Base-by-base conservation (phyloP, 2,329 filamentous ascomycete genomes). In the Claviceps paspali region DNA sequence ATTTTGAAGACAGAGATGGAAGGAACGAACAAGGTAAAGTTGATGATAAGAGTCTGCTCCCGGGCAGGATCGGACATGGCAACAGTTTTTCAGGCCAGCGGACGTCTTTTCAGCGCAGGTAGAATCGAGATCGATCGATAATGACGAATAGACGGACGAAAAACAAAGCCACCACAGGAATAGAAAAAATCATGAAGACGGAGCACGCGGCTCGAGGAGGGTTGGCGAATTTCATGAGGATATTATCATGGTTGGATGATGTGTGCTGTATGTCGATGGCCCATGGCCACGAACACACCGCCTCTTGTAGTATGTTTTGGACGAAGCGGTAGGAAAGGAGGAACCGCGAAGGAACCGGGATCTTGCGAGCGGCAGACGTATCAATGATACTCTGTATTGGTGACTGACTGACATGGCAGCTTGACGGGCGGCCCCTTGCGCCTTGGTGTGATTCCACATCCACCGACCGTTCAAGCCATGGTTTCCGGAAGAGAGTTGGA, bases 11-110 rank as follows among this genome's bases (percentile, higher is more conserved):
- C 12, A 18, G 12, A 14, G 19, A 18, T 11, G 11, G 18, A 22
- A 10, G 6, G 29, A 45, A 64, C 67, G 61, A 29, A 72, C 69
- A 73, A 73, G 41, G 59, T 55, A 50, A 74, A 73, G 44, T 68
- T 65, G 43, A 67, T 66, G 51, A 68, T 54, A 43, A 73, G 55
- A 47, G 64, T 63, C 61, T 68, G 63, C 27, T 56, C 55, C 44
- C 58, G 56, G 48, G 52, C 61, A 43, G 61, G 51, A 43, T 57
- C 53, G 42, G 62, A 61, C 68, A 73, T 71, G 50, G 41, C 45
- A 42, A 45, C 43, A 39, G 41, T 31, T 32, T 35, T 35, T 36
- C 43, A 42, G 31, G 41, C 42, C 42, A 43, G 47, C 44, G 43
- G 43, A 49, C 47, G 49, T 45, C 41, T 27, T 31, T 11, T 43